phyloP scores from a whole-genome alignment of 768 basidiomycete genomes.

The Panaeolus cyanescens region DNA sequence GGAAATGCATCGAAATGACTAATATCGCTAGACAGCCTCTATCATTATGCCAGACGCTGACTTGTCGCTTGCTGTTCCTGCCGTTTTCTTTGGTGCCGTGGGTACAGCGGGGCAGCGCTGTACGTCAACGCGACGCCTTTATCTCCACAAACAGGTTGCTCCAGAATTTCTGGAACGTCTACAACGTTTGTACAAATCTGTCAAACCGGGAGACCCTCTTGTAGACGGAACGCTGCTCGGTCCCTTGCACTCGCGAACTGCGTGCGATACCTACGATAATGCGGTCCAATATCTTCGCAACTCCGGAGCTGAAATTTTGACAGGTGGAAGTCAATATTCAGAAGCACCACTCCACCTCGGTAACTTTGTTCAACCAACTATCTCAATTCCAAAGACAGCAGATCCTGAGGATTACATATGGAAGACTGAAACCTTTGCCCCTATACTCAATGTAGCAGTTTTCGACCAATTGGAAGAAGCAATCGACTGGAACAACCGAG shows the following conservation, averaged over 20 bases:
- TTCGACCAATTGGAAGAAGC: conserved; percentile 89
- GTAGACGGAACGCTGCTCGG: conserved; percentile 74
- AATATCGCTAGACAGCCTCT: conserved; percentile 57
- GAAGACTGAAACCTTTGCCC: conserved; percentile 85
- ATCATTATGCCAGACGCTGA: conserved; percentile 95
- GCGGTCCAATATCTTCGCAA: conserved; percentile 63
- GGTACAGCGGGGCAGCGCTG: conserved; percentile 80
- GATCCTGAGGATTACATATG: conserved; percentile 62
- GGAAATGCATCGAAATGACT: conserved; percentile 14
- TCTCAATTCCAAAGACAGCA: conserved; percentile 66
- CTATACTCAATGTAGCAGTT: conserved; percentile 82
- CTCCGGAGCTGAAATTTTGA: conserved; percentile 75
- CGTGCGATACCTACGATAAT: conserved; percentile 63
- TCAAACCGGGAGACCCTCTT: conserved; percentile 87
- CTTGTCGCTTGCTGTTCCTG: conserved; percentile 83
- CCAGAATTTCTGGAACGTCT: conserved; percentile 75
- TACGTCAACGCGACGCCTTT: conserved; percentile 90
- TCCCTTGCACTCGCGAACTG: conserved; percentile 76
- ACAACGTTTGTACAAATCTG: conserved; percentile 67
- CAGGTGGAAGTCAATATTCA: conserved; percentile 64
- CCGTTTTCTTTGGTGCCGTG: conserved; percentile 92
- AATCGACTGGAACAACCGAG: conserved; percentile 88
- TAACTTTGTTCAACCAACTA: conserved; percentile 89
- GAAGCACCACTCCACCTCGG: conserved; percentile 59
- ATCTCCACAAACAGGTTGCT: conserved; percentile 83